Base-by-base conservation (phyloP, 2,329 filamentous ascomycete species). In the Phialemoniopsis sp. region DNA sequence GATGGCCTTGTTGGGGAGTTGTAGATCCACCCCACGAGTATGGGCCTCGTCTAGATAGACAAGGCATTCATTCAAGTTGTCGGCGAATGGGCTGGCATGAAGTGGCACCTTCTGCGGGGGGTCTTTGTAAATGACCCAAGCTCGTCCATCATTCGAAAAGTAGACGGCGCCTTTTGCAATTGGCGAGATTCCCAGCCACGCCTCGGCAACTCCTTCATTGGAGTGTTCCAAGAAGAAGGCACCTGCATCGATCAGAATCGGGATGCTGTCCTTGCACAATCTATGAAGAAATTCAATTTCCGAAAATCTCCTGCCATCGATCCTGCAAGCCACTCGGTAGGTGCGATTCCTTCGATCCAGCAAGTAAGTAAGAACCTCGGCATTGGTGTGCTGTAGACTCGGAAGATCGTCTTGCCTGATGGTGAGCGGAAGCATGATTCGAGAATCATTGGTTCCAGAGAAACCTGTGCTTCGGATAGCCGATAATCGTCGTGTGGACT, bases 371-470 rank as follows among this genome's bases (percentile, higher is more conserved):
- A 85, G 55, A 0, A 86, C 82, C 34, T 81, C 71, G 0, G 80
- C 80, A 41, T 81, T 85, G 0, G 80, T 85, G 34, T 83, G 76
- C 0, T 58, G 50, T 0, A 85, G 64, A 0, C 63, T 56, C 0
- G 66, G 59, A 0, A 88, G 64, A 42, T 88, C 81, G 0, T 75
- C 58, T 37, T 87, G 82, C 15, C 62, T 55, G 15, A 87, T 77
- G 0, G 68, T 78, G n/a, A 79, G 54, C 0, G 84, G 84, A 0
- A 87, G 57, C 28, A 84, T 64, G 0, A 58, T 61, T 29, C 72
- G 66, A 15, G 75, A 79, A 50, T 88, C 84, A 33, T 85, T 87
- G 0, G 85, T 88, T 0, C 84, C 84, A 8, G 78, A 84, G 52
- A 89, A 89, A 0, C 84, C 84, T 0, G 82, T 86, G 0, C 81